Evolutionary conservation across 768 basidiomycete genomes (phyloP).

Genomic region (Kwoniella sp.): DNA sequence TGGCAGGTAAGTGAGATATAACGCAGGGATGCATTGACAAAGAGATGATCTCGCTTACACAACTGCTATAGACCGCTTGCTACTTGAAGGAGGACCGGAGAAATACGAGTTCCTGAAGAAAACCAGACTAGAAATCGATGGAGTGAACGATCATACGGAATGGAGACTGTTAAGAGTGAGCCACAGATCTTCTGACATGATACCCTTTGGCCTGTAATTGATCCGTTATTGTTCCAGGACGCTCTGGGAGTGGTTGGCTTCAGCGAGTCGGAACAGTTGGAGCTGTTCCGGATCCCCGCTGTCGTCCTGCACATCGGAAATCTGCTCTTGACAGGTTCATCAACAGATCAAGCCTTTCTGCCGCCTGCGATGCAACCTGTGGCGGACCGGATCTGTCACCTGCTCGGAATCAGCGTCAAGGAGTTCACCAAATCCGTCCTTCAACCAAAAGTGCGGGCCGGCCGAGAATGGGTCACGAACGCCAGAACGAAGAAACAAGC

Average conservation of each 20-base stretch:
- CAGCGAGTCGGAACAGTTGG: constrained; percentile 76
- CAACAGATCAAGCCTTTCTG: constrained; percentile 73
- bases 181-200: background rate
- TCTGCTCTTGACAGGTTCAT: constrained; percentile 75
- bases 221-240: constrained; percentile 58
- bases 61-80: constrained; percentile 58
- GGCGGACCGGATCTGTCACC: constrained; percentile 71
- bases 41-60: constrained; percentile 27
- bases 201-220: background rate
- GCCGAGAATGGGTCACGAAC: constrained; percentile 95
- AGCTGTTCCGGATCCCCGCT: constrained; percentile 91
- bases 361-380: constrained; percentile 61
- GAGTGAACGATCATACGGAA: constrained; percentile 86
- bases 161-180: constrained; percentile 77
- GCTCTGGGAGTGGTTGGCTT: constrained; percentile 92
- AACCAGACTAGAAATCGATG: constrained; percentile 88
- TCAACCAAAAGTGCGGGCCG: constrained; percentile 86
- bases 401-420: constrained; percentile 80
- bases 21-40: background rate
- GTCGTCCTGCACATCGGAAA: constrained; percentile 95
- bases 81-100: constrained; percentile 72
- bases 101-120: constrained; percentile 91
- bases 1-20: constrained; percentile 70
- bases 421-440: constrained; percentile 89
- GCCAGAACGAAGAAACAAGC: constrained; percentile 89